Conservation (phyloP, 2,329 filamentous ascomycete genomes). For the Aspergillus eucalypticola region DNA sequence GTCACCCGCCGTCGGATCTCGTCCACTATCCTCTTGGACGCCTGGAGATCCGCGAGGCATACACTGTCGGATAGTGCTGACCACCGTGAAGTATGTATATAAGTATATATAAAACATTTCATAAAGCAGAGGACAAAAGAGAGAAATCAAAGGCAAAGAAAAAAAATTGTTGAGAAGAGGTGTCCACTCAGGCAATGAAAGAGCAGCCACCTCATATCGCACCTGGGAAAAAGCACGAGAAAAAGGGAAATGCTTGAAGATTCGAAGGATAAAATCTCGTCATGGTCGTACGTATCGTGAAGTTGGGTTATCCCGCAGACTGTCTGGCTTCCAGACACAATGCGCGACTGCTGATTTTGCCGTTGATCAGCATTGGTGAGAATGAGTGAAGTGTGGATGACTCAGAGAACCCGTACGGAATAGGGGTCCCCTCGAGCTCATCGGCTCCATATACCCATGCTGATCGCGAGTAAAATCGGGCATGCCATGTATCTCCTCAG, state of each 20-base stretch:
- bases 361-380: not conserved
- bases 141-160: not conserved
- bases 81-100: slow-evolving; percentile 26
- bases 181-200: not conserved
- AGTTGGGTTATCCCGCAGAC: slow-evolving; percentile 6
- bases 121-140: no score
- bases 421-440: slow-evolving; percentile 21
- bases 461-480: slow-evolving; percentile 19
- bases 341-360: not conserved
- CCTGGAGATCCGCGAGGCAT: not conserved
- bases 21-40: not conserved
- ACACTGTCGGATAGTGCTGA: not conserved
- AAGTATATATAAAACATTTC: slow-evolving; percentile 14
- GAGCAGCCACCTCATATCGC: not conserved
- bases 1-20: not conserved
- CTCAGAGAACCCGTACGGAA: slow-evolving; percentile 37
- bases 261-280: slow-evolving; percentile 12
- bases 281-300: slow-evolving; percentile 30
- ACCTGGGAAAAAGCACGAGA: not conserved
- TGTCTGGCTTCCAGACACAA: not conserved
- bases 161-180: not conserved
- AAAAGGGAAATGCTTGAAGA: not conserved
- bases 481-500: slow-evolving; percentile 29
- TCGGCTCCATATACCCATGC: slow-evolving; percentile 20
- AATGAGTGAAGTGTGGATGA: slow-evolving; percentile 28